Conservation (phyloP, 352 stramenopile genomes). For the Phytophthora pini region DNA sequence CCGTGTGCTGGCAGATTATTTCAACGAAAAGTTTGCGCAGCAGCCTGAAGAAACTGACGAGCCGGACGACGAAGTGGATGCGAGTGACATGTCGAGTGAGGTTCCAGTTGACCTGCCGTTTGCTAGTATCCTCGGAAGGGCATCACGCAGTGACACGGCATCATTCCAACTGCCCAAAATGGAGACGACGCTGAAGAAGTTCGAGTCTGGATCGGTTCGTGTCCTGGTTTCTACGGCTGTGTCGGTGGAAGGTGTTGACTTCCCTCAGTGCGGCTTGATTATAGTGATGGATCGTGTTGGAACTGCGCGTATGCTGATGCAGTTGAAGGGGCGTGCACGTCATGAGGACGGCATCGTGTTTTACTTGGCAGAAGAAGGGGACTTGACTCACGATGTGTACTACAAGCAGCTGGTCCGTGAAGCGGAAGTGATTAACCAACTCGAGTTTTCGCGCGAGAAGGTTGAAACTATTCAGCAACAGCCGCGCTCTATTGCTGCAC, state of each 20-base stretch:
- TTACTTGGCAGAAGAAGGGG: conserved; percentile 67
- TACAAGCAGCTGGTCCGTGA: conserved; percentile 56
- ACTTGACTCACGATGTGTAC: conserved; percentile 52
- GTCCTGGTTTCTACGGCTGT: conserved; percentile 82
- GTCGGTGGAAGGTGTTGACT: conserved; percentile 82
- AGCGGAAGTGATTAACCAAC: conserved; percentile 56
- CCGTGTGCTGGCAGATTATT: conserved; percentile 76
- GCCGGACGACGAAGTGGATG: conserved; percentile 28
- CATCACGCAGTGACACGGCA: conserved; percentile 58
- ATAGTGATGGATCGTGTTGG: conserved; percentile 65
- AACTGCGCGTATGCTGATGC: conserved; percentile 70
- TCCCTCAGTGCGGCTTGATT: conserved; percentile 75
- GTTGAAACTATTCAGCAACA: conserved; percentile 61
- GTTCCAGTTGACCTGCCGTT: conserved; percentile 34
- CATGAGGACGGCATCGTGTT: conserved; percentile 82
- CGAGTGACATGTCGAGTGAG: conserved; percentile 11
- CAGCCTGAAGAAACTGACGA: conserved; percentile 4
- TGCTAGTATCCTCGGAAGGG: conserved; percentile 71
- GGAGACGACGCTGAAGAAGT: conserved; percentile 58
- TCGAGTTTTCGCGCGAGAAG: conserved; percentile 78
- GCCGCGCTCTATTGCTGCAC: conserved; percentile 55
- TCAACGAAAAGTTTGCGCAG: conserved; percentile 68
- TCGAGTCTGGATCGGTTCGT: conserved; percentile 60
- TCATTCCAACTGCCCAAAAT: conserved; percentile 67
- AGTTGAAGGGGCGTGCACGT: conserved; percentile 74